Base-by-base conservation (phyloP, 2,329 filamentous ascomycete genomes). In the Fusarium palustre region DNA sequence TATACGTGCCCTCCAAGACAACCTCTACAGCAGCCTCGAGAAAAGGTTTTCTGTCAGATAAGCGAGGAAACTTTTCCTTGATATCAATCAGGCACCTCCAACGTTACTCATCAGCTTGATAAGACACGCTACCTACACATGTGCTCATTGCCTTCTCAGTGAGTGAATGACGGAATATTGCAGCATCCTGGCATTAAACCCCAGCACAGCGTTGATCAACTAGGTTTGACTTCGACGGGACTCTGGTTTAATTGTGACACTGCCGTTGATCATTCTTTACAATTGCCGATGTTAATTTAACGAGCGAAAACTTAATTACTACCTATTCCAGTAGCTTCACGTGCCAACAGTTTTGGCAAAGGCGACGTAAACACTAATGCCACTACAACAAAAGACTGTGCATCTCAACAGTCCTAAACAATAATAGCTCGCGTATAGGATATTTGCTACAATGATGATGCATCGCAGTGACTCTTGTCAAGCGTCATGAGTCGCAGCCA, bases 131-230 rank as follows among this genome's bases (percentile, higher is more conserved):
- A 7, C 33, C 15, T 18, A 16, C 28, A n/a, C n/a, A n/a, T n/a
- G 9, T 48, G 30, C 39, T 46, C 46, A 45, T 33, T 47, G 8
- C 47, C 28, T 55, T 20, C n/a, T 10, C 39, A 16, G 31, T 50
- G 15, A 41, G 48, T 42, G 34, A 25, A 57, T 68, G 65, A 58
- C 53, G 61, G 61, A 39, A 69, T 69, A 55, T 69, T 34, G 18
- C 47, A 57, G 28, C 34, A 45, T 57, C 41, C 45, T 50, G 43
- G 49, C 66, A 56, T 43, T 38, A 39, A 20, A 60, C 38, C 33
- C 43, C 30, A 33, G 36, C 54, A 59, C 43, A 43, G 25, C 47
- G 22, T 55, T 42, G 33, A 34, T 49, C 47, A 49, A 42, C 38
- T 24, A 52, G 34, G 42, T 42, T 41, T 41, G 36, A 25, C 22